Evolutionary conservation across 2,329 filamentous ascomycete species (phyloP).

Genomic region (Sclerotinia nivalis): DNA sequence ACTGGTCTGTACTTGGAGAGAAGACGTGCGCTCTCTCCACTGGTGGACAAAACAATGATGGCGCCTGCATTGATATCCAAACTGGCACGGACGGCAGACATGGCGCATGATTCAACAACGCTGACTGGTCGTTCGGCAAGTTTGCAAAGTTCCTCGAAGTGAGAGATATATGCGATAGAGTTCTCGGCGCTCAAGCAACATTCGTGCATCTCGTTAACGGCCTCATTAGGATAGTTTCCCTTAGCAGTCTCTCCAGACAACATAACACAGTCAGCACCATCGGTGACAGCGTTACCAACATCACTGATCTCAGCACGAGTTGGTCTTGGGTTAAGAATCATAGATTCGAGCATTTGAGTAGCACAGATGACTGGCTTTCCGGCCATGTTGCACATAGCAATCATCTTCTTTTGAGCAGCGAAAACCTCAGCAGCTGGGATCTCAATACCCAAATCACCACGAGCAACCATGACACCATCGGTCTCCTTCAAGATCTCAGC

Average conservation of each 20-base stretch:
- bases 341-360: constrained; percentile 99
- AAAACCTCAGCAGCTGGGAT: constrained; percentile 98
- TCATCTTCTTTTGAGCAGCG: constrained; percentile 99
- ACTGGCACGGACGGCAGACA: constrained; percentile 93
- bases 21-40: constrained; percentile 89
- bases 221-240: constrained; percentile 89
- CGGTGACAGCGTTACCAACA: constrained; percentile 95
- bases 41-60: constrained; percentile 94
- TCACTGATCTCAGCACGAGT: constrained; percentile 98
- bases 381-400: constrained; percentile 99
- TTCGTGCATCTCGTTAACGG: constrained; percentile 97
- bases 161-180: constrained; percentile 92
- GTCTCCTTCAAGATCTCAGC: constrained; percentile 93
- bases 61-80: constrained; percentile 95
- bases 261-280: constrained; percentile 99
- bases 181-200: constrained; percentile 96
- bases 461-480: constrained; percentile 99
- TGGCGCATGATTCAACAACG: constrained; percentile 91
- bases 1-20: constrained; percentile 98
- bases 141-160: constrained; percentile 92
- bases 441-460: constrained; percentile 97
- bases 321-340: constrained; percentile 99
- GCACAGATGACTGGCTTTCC: constrained; percentile 99
- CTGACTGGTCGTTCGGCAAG: constrained; percentile 80
- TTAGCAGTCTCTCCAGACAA: constrained; percentile 99